Base-by-base conservation (phyloP, 306 rosid species). In the Sechiopsis laciniata region DNA sequence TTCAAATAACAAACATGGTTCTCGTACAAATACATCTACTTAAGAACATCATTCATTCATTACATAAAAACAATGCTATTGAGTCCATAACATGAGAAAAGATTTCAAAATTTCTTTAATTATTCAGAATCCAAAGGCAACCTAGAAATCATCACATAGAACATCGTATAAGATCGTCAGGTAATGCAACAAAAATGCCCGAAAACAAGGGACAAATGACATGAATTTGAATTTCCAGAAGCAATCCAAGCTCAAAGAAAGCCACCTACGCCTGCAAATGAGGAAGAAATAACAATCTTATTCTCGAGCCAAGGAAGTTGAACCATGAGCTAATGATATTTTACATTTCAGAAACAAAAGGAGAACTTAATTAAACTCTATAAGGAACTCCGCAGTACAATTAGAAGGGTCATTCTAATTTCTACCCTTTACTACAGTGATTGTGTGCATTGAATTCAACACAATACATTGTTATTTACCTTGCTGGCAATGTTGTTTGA, bases 401-500 rank as follows among this genome's bases (percentile, higher is more conserved):
- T 21, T 32, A 32, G 37, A 29, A 1, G 40, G 40, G 40, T 35
- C 40, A 35, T 35, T 35, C 40, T 26, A 26, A 26, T 26, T 26
- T 26, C 32, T 26, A 26, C 32, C 32, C 1, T 26, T 26, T 26
- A 26, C 32, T 37, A 6, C 12, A 29, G 68, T 16, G 50, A 17
- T 17, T 7, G 14, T 10, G 71, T 17, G 53, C 71, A 65, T 42
- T 19, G 17, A 21, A 46, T 21, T 42, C 8, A 46, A 67, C 17
- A 19, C 4, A 19, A 11, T 46, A 11, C 56, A 46, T 19, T 46
- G 56, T 22, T 19, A 19, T 19, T 45, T 80, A 81, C 83, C 92
- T 88, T 88, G 85, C 12, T 80, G 37, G 89, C 84, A 74, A 85
- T 85, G 82, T 88, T 88, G 83, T 78, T 88, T 24, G 89, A 85